Evolutionary conservation across 768 basidiomycete genomes (phyloP).

Genomic region (Asterophora lycoperdoides): DNA sequence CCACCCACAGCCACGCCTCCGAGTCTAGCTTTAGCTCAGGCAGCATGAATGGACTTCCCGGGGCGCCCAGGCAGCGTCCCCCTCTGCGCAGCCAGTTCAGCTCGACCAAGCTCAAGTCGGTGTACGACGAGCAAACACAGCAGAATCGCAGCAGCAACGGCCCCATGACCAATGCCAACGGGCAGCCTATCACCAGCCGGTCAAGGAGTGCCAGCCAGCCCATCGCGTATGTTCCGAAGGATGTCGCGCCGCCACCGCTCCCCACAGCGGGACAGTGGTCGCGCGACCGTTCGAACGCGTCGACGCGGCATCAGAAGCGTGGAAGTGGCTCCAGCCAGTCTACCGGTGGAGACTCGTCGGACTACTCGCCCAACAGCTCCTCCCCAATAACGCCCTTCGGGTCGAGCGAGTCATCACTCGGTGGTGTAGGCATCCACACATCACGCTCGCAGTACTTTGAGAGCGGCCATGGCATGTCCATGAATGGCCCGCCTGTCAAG

Average conservation of each 20-base stretch:
- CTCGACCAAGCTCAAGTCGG: conserved; percentile 51
- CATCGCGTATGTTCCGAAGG: conserved; percentile 57
- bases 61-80: conserved; percentile 35
- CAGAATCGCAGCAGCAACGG: conserved; percentile 18
- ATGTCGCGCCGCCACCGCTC: conserved; percentile 55
- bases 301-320: conserved; percentile 53
- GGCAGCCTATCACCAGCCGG: conserved; percentile 40
- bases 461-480: conserved; percentile 13
- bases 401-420: conserved; percentile 80
- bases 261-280: conserved; percentile 39
- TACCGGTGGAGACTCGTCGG: conserved; percentile 67
- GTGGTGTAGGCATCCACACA: conserved; percentile 49
- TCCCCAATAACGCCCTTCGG: conserved; percentile 90
- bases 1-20: conserved; percentile 37
- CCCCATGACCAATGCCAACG: conserved; percentile 22
- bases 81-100: conserved; percentile 67
- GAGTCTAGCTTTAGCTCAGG: conserved; percentile 40
- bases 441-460: conserved; percentile 54
- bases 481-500: conserved; percentile 54
- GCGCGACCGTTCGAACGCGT: conserved; percentile 34
- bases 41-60: conserved; percentile 8
- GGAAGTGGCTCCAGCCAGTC: conserved; percentile 85
- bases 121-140: conserved; percentile 45
- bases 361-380: conserved; percentile 79
- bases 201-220: conserved; percentile 82